Base-by-base conservation (phyloP, 2,329 filamentous ascomycete species). In the Arachnomyces sp. region DNA sequence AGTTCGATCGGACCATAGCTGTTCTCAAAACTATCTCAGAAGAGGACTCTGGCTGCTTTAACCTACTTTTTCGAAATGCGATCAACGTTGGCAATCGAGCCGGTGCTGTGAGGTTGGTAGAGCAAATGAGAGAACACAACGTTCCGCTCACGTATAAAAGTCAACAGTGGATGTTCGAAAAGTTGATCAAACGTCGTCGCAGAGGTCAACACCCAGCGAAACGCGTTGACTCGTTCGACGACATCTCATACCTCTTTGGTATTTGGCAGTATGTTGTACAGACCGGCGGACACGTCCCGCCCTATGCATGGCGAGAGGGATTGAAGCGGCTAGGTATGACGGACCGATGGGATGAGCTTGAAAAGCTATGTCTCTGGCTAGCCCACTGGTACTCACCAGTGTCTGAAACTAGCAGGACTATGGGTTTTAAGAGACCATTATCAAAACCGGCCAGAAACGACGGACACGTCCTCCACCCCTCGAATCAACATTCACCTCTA, bases 261-360 rank as follows among this genome's bases (percentile, higher is more conserved):
- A 55, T 74, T 14, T 61, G 73, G 25, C 66, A 73, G 40, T 59
- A 61, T 34, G 61, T 74, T 31, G 63, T 76, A 37, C 58, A 67
- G 44, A 61, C 57, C 30, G 69, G 67, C 13, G 59, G 60, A 40
- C 47, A 59, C 40, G 60, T 75, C 16, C 61, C 61, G 15, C 58
- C 65, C 3, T 57, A 47, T 17, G 52, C 63, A 12, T 84, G 79
- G 80, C 57, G 62, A 34, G 77, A 82, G 52, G 62, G 80, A 7
- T 52, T 83, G 31, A 74, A 74, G 34, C 70, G 78, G 18, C 68
- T 76, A 34, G 80, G 78, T 3, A 80, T 78, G 73, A 55, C 62
- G 7, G 63, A 70, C 6, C 64, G 68, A 12, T 69, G 77, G 51
- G 52, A 68, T 11, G 71, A 75, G 25, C 59, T 82, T 5, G 64